phyloP scores from a whole-genome alignment of 1,284 basidiomycete genomes.

The Bondarzewia mesenterica region DNA sequence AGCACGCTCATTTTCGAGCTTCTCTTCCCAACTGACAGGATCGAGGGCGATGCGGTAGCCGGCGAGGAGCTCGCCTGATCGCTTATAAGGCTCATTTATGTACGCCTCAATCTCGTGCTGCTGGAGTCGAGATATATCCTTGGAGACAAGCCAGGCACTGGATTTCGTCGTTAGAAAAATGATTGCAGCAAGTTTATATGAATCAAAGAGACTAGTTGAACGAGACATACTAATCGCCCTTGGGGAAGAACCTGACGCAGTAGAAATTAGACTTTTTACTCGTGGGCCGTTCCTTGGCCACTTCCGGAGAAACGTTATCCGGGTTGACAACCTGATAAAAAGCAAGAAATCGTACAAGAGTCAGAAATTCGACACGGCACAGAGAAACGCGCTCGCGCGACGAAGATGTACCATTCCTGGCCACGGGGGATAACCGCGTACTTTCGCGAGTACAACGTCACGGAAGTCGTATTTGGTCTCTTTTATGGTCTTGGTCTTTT shows the following conservation, averaged over 20 bases:
- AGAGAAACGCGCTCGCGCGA: neutral
- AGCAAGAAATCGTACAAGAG: slow-evolving; percentile 4
- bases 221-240: slow-evolving; percentile 79
- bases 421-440: slow-evolving; percentile 93
- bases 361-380: neutral
- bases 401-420: slow-evolving; percentile 60
- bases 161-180: too few species aligned
- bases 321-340: slow-evolving; percentile 66
- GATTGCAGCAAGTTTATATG: too few species aligned
- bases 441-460: slow-evolving; percentile 87
- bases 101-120: slow-evolving; percentile 80
- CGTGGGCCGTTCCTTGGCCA: slow-evolving; percentile 61
- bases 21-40: slow-evolving; percentile 70
- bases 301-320: slow-evolving; percentile 47
- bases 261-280: slow-evolving; percentile 66
- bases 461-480: slow-evolving; percentile 46
- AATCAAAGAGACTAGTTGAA: slow-evolving; percentile 1
- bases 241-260: slow-evolving; percentile 85
- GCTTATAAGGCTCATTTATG: slow-evolving; percentile 70
- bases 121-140: slow-evolving; percentile 77
- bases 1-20: slow-evolving; percentile 36
- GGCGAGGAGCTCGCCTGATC: slow-evolving; percentile 64
- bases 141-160: slow-evolving; percentile 81
- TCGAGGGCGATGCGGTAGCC: slow-evolving; percentile 83
- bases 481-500: slow-evolving; percentile 47